Percentiles rank a stretch among this genome's conserved stretches.
Conservation (phyloP, 2,329 filamentous ascomycete species). For the Raffaelea albimanens region DNA sequence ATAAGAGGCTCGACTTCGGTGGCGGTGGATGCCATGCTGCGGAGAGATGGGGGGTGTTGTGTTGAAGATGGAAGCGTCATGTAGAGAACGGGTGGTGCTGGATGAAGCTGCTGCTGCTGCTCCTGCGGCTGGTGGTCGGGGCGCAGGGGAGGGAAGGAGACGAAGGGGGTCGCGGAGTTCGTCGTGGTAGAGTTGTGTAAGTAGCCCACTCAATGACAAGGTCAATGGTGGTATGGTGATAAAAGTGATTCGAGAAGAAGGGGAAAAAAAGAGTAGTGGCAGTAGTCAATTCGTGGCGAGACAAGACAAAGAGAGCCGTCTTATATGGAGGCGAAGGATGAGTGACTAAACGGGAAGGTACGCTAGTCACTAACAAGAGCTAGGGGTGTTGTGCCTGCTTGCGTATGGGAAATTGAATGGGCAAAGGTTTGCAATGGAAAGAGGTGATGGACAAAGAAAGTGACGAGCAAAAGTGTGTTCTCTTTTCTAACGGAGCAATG, state of each 20-base stretch:
- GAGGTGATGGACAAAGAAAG: too few relatives aligned
- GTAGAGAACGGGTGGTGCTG: neutral
- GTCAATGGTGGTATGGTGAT: too few relatives aligned
- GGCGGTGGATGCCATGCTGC: constrained; percentile 4
- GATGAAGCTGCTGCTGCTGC: too few relatives aligned
- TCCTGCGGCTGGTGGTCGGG: too few relatives aligned
- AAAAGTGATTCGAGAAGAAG: too few relatives aligned
- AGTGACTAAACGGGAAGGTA: constrained; percentile 10
- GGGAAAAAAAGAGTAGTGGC: neutral
- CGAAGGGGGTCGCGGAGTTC: too few relatives aligned
- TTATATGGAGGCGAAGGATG: too few relatives aligned
- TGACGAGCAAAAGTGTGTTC: neutral
- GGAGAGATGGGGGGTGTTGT: neutral
- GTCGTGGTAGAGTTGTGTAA: too few relatives aligned
- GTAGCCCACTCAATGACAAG: too few relatives aligned
- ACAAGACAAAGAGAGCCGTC: neutral
- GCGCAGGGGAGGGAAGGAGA: too few relatives aligned
- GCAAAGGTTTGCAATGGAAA: too few relatives aligned
- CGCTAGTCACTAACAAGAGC: constrained; percentile 12
- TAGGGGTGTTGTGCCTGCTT: neutral
- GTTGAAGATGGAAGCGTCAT: constrained; percentile 1
- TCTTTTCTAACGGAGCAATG: neutral
- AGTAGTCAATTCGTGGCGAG: neutral
- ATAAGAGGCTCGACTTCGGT: constrained; percentile 13
- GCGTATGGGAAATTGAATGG: too few relatives aligned